Evolutionary conservation across 139 green algal species (phyloP).

Genomic region (Chara braunii): DNA sequence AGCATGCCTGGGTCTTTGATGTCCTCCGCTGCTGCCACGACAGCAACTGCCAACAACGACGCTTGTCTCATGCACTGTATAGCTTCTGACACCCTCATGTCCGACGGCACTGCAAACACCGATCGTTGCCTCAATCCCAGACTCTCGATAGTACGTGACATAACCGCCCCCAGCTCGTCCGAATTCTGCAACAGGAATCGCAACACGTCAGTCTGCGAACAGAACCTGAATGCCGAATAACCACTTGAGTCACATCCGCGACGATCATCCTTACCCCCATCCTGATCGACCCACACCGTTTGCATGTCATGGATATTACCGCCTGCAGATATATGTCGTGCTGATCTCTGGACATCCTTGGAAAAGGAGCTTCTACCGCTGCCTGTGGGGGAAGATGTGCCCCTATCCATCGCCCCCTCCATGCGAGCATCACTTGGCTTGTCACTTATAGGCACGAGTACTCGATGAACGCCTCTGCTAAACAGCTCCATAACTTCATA

Average conservation of each 20-base stretch:
- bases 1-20: conserved; percentile 4
- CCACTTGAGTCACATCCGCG: too few species aligned
- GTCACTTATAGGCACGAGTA: conserved; percentile 5
- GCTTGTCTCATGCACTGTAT: conserved; percentile 11
- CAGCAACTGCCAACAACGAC: not conserved
- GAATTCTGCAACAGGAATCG: not conserved
- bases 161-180: not conserved
- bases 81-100: conserved; percentile 5
- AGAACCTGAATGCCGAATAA: too few species aligned
- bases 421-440: too few species aligned
- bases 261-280: too few species aligned
- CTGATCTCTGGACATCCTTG: too few species aligned
- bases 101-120: conserved; percentile 8
- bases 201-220: conserved; percentile 10
- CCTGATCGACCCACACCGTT: too few species aligned
- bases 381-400: too few species aligned
- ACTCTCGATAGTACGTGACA: not conserved
- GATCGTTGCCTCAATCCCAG: not conserved
- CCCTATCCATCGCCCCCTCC: too few species aligned
- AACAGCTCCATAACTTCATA: conserved; percentile 14
- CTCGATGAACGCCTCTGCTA: conserved; percentile 26
- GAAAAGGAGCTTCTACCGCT: too few species aligned
- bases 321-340: too few species aligned
- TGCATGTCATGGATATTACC: too few species aligned
- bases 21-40: not conserved